Evolutionary conservation across 306 rosid species (phyloP).

Genomic region (Pterocarpus macrocarpus): DNA sequence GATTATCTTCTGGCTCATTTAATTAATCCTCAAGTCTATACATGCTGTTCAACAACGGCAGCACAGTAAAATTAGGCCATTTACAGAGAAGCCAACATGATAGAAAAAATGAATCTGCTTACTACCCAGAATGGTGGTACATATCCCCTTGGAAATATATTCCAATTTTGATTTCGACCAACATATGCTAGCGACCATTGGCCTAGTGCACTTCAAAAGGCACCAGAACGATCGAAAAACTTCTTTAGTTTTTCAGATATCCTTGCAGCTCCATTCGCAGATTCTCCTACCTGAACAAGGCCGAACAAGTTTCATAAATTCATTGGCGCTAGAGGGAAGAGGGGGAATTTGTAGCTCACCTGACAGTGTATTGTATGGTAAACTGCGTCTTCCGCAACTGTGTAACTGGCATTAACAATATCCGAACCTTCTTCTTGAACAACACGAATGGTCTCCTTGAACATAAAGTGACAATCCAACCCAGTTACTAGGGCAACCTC

Average conservation of each 20-base stretch:
- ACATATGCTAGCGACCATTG: no score
- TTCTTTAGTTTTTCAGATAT: conserved; percentile 62
- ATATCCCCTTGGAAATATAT: no score
- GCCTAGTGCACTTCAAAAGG: conserved; percentile 1
- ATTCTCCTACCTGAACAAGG: conserved; percentile 55
- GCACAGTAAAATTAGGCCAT: background rate
- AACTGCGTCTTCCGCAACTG: conserved; percentile 50
- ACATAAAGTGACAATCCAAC: conserved; percentile 63
- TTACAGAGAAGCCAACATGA: conserved; percentile 1
- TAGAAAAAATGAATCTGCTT: background rate
- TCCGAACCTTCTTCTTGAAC: conserved; percentile 73
- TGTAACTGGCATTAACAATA: conserved; percentile 67
- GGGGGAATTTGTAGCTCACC: conserved; percentile 34
- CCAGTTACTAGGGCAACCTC: conserved; percentile 66
- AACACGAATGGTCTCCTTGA: conserved; percentile 59
- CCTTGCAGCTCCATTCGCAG: conserved; percentile 49
- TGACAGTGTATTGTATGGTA: conserved; percentile 69
- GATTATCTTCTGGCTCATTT: background rate
- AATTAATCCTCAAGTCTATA: background rate
- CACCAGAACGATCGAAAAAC: conserved; percentile 42
- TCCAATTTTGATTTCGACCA: background rate
- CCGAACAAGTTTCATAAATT: no score
- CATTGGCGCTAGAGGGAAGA: no score
- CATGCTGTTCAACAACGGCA: background rate
- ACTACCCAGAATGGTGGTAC: background rate